Percentiles rank a stretch among this genome's conserved stretches.
phyloP scores from a whole-genome alignment of 176 grass and related monocot genomes.

The Avena atlantica region DNA sequence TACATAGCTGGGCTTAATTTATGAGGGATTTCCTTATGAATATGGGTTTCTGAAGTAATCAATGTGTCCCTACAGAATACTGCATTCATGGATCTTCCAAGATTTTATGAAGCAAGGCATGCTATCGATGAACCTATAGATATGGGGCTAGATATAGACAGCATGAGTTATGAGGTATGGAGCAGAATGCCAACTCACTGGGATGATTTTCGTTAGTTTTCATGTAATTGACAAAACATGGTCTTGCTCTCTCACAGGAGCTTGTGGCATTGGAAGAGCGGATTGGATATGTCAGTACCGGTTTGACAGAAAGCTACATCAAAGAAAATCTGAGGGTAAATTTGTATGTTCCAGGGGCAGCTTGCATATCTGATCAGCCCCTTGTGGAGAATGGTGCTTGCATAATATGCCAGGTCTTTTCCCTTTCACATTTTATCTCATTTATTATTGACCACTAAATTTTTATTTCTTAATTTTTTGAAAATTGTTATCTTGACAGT shows the following conservation, averaged over 20 bases:
- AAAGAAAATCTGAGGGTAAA: conserved; percentile 51
- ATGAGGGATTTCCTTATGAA: conserved; percentile 28
- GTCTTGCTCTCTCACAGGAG: conserved; percentile 46
- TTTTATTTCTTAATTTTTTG: not conserved
- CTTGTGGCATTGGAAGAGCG: conserved; percentile 73
- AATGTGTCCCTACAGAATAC: conserved; percentile 35
- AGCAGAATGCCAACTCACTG: conserved; percentile 16
- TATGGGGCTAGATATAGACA: conserved; percentile 67
- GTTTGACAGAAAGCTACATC: conserved; percentile 66
- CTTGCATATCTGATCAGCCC: conserved; percentile 39
- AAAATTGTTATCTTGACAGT: conserved; percentile 6
- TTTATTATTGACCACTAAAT: conserved; percentile 14
- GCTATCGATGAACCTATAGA: conserved; percentile 60
- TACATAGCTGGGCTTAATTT: conserved; percentile 33
- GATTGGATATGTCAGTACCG: conserved; percentile 67
- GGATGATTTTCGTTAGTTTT: not conserved
- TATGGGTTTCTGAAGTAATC: conserved; percentile 26
- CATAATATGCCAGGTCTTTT: conserved; percentile 71
- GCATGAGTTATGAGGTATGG: conserved; percentile 71
- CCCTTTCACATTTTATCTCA: conserved; percentile 38
- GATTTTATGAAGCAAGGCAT: conserved; percentile 48
- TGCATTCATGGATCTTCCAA: conserved; percentile 28
- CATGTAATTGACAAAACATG: conserved; percentile 20
- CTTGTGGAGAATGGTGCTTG: conserved; percentile 61
- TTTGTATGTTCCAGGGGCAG: conserved; percentile 30